Evolutionary conservation across 495 filamentous ascomycete genomes (phyloP).

Genomic region (Oidiodendron maius): DNA sequence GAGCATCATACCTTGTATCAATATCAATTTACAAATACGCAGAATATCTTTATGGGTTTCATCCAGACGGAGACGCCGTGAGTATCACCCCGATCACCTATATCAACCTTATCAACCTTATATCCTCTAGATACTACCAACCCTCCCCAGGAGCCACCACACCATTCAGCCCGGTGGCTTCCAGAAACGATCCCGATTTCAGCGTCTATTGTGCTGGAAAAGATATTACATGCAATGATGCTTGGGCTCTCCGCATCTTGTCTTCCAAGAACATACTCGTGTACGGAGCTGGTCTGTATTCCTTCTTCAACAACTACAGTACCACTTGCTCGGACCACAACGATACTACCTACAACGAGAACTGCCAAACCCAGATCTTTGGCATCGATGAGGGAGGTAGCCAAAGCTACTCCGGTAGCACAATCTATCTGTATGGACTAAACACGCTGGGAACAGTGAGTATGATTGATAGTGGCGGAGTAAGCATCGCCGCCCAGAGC

Average conservation of each 20-base stretch:
- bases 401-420: conserved; percentile 19
- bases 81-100: conserved; percentile 8
- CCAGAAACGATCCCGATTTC: conserved; percentile 56
- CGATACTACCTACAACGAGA: conserved; percentile 36
- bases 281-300: conserved; percentile 70
- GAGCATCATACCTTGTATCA: conserved; percentile 80
- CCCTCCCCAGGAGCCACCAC: conserved; percentile 54
- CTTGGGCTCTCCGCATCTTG: conserved; percentile 62
- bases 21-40: conserved; percentile 67
- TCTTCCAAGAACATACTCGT: conserved; percentile 51
- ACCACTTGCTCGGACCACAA: conserved; percentile 26
- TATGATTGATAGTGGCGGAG: not conserved
- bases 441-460: conserved; percentile 40
- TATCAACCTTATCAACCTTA: conserved; percentile 13
- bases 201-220: conserved; percentile 35
- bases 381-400: conserved; percentile 34
- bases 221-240: conserved; percentile 37
- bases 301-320: conserved; percentile 60
- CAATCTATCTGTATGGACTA: conserved; percentile 47
- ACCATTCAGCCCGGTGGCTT: conserved; percentile 44
- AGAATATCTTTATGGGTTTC: conserved; percentile 65
- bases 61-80: conserved; percentile 82
- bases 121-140: conserved; percentile 43
- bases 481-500: not conserved
- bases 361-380: conserved; percentile 50